Base-by-base conservation (phyloP, 2,329 filamentous ascomycete genomes). In the Colletotrichum sidae region DNA sequence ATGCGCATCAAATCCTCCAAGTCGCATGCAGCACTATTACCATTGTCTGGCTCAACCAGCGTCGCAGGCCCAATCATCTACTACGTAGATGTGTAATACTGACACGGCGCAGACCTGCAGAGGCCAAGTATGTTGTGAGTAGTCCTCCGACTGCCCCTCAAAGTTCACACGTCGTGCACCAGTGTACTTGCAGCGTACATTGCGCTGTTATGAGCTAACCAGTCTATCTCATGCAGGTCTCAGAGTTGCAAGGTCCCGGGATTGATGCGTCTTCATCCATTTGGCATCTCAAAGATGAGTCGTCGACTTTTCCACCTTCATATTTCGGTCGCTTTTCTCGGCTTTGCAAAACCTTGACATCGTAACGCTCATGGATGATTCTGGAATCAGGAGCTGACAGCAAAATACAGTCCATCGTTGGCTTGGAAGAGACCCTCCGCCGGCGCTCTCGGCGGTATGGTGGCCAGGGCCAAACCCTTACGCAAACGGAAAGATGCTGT, bases 1-100 rank as follows among this genome's bases (percentile, higher is more conserved):
- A 79, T 78, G 74, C 75, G 75, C 77, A 76, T 76, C 69, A 38
- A 45, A 53, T 62, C 52, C 52, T 65, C 65, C 69, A 69, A 68
- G 70, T 68, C 67, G 61, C 71, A 71, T 75, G 73, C 73, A 71
- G 72, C 71, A 69, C 71, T 72, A 73, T 72, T 72, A 70, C 70
- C 72, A 68, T 69, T 68, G 68, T 71, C 68, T 72, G 70, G 71
- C 70, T 71, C 71, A 71, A 73, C 59, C 71, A 58, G 50, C 54
- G 47, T 51, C 59, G 62, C 69, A 69, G 61, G 15, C 35, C 62
- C 56, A 61, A 53, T 49, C 39, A 57, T 62, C 38, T 44, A 25
- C 25, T 25, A 25, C 4, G 25, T 58, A 51, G 51, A 45, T 17
- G 49, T 44, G 15, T n/a, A 52, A 62, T n/a, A 55, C 52, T 55